These are phyloP conservation scores for Metarhizium album DNA, from an alignment of 2,329 filamentous ascomycete species.

Conservation along the genomic window DNA sequence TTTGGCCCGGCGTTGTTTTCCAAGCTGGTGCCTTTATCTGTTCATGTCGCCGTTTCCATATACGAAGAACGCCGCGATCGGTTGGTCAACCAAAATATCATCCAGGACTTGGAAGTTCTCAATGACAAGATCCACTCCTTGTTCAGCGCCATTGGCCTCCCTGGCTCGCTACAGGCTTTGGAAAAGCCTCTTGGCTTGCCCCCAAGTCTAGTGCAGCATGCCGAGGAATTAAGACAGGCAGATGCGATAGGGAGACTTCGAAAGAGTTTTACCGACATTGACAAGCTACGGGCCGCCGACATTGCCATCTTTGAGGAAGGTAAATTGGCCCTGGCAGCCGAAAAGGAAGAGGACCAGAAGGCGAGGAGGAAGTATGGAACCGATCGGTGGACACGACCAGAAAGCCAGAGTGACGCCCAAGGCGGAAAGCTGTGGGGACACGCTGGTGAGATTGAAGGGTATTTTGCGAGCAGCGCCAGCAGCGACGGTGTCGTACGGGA, in stretches of 20 bases:
- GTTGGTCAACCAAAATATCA: constrained; percentile 79
- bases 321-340: constrained; percentile 62
- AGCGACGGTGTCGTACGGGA: constrained; percentile 56
- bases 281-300: constrained; percentile 77
- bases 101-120: constrained; percentile 71
- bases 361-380: constrained; percentile 74
- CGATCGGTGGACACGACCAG: constrained; percentile 65
- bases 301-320: constrained; percentile 73
- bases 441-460: constrained; percentile 71
- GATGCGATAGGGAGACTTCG: constrained; percentile 71
- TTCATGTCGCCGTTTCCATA: constrained; percentile 89
- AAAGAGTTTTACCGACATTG: constrained; percentile 75
- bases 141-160: constrained; percentile 73
- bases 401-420: constrained; percentile 57
- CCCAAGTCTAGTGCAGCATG: constrained; percentile 74
- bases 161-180: constrained; percentile 83
- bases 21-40: constrained; percentile 88
- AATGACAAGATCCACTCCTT: constrained; percentile 71
- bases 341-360: constrained; percentile 73
- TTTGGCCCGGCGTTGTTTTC: constrained; percentile 81
- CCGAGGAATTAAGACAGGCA: constrained; percentile 86
- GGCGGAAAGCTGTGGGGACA: constrained; percentile 62
- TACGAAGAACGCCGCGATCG: constrained; percentile 87
- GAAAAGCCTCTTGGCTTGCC: constrained; percentile 91
- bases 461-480: constrained; percentile 56